Conservation (phyloP, 805 yeast genomes). For the Gaillardinia entomophila region DNA sequence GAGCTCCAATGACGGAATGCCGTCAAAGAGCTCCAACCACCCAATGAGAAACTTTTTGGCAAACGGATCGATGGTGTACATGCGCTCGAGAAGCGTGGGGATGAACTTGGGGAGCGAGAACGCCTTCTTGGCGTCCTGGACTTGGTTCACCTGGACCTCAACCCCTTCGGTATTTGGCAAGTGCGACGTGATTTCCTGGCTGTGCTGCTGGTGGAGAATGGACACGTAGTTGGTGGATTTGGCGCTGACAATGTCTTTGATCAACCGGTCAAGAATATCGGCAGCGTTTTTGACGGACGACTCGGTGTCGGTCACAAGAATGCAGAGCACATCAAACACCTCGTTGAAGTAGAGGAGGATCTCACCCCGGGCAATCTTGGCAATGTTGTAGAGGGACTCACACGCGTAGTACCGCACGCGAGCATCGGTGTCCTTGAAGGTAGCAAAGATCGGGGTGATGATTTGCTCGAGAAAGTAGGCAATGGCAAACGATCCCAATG, state of each 20-base stretch:
- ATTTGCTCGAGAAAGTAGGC: constrained; percentile 79
- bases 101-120: constrained; percentile 84
- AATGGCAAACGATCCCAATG: constrained; percentile 78
- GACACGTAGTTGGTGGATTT: constrained; percentile 86
- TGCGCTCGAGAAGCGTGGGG: constrained; percentile 85
- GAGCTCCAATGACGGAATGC: constrained; percentile 86
- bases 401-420: constrained; percentile 95
- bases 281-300: constrained; percentile 93
- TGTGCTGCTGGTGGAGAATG: constrained; percentile 48
- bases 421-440: constrained; percentile 97
- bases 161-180: constrained; percentile 53
- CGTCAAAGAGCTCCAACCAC: constrained; percentile 89
- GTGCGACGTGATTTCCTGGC: constrained; percentile 30
- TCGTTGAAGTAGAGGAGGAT: constrained; percentile 88
- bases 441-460: constrained; percentile 88
- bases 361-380: constrained; percentile 95
- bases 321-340: constrained; percentile 87
- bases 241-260: constrained; percentile 93
- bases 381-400: constrained; percentile 90
- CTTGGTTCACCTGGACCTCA: constrained; percentile 53
- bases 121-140: constrained; percentile 58
- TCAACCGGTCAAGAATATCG: constrained; percentile 79
- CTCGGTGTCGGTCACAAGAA: constrained; percentile 85
- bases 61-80: constrained; percentile 87
- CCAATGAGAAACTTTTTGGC: constrained; percentile 88